A percentile compares a stretch with the other conserved stretches of the same genome.
phyloP scores from a whole-genome alignment of 257 asterid genomes.

The Misopates orontium region DNA sequence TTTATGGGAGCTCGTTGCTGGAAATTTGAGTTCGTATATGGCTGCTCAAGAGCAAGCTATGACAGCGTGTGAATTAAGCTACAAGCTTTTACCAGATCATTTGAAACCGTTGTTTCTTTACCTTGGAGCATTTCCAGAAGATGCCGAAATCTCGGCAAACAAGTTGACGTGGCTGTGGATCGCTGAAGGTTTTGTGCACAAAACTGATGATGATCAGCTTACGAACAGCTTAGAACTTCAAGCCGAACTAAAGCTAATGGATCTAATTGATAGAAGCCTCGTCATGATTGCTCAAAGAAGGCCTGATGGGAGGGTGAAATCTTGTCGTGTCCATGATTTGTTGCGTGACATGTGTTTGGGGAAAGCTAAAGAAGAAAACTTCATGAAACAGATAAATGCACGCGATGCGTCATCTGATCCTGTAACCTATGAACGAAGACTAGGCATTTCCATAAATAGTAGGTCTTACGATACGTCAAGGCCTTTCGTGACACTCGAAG shows the following conservation, averaged over 20 bases:
- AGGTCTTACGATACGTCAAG: too few relatives aligned
- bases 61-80: background rate
- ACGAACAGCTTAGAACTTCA: background rate
- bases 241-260: background rate
- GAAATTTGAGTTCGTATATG: background rate
- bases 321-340: background rate
- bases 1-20: background rate
- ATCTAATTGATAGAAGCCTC: background rate
- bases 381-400: background rate
- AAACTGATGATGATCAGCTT: background rate
- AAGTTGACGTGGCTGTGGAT: background rate
- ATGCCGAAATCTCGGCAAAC: background rate
- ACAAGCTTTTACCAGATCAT: background rate
- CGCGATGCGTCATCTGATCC: background rate
- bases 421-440: background rate
- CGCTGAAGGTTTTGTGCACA: constrained; percentile 2
- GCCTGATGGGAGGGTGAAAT: background rate
- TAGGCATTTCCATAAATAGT: background rate
- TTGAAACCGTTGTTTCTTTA: constrained; percentile 9
- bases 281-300: background rate
- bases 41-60: background rate
- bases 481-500: too few relatives aligned
- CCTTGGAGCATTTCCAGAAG: constrained; percentile 8
- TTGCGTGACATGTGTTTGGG: background rate
- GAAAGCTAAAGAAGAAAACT: constrained; percentile 1